Base-by-base conservation (phyloP, 768 basidiomycete species). In the Hericium alpestre region DNA sequence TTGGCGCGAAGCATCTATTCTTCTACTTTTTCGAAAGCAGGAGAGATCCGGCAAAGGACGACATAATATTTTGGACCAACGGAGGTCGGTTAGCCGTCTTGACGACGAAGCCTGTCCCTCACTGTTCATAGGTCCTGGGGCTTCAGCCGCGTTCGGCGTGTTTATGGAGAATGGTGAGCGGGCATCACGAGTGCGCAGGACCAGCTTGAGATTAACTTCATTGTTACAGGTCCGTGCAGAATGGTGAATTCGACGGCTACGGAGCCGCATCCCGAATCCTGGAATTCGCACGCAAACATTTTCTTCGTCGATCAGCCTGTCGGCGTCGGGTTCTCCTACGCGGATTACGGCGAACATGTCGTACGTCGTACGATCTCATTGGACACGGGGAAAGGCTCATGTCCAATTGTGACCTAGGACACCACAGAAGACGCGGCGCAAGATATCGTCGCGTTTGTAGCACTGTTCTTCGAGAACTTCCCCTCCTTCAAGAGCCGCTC, bases 391-490 rank as follows among this genome's bases (percentile, higher is more conserved):
- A 15, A 18, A 43, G 20, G 20, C 13, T 18, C 55, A n/a, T 25
- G 27, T 10, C 41, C 56, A 12, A 16, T n/a, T 0, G 23, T 32
- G 43, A 4, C 11, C 7, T 43, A 84, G 83, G 73, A 76, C 51
- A 85, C 79, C 2, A 81, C 84, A 0, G 79, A 84, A 64, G 81
- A 85, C 47, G 86, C 83, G 2, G 83, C 84, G 0, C 74, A 78
- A 53, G 86, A 89, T 61, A 80, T 89, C 4, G 84, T 84, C 0
- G 79, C 81, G 0, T 89, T 89, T 61, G 74, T 88, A 0, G 72
- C 78, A 2, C 80, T 89, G 56, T 88, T 88, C 69, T 88, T 88
- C 51, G 84, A 88, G 62, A 76, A 82, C 57, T 90, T 90, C 65
- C 74, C 69, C 56, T 73, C 83, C 63, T 87, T 88, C 73, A 81